Evolutionary conservation across 306 rosid species (phyloP), one percentile per base, ranked within the genome.

Genomic region (Hippophae rhamnoides): DNA sequence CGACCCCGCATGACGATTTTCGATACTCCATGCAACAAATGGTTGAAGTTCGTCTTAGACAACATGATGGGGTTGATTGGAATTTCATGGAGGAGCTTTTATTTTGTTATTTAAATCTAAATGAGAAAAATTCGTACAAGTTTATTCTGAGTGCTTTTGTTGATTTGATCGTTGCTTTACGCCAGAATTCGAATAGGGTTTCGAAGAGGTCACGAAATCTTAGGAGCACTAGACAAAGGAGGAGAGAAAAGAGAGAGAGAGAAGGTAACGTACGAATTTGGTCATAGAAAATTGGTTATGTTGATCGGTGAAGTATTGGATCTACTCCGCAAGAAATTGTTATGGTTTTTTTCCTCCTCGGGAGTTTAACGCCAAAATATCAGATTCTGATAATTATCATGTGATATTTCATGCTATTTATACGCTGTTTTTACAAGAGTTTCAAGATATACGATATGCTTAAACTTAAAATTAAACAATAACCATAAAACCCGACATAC

Each of bases 61-160:
- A 74, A 6, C 31, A 72, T 3, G 79, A 72, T 54, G 60, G 13
- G 10, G 81, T 90, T 5, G 95, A 90, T 52, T 90, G 97, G 96
- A 81, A 76, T 48, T 90, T 87, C 79, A 76, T 87, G 96, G 83
- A 81, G 27, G 92, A 90, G 68, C 81, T 90, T 60, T 64, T 90
- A 65, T 79, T 83, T 54, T 68, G 73, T 54, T 77, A 81, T 51
- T 64, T 90, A 0, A 87, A 78, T 43, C 40, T 84, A 6, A 90
- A 90, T 54, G 82, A 90, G 14, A 86, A 87, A 56, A 83, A 76
- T 38, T 77, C 78, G 2, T 69, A 78, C 67, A 81, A 69, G 69
- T 85, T 74, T 64, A 78, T 90, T 41, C 72, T 90, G 0, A 71
- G 80, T 54, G 96, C 95, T 10, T 90, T 85, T 55, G 85, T 74